Evolutionary conservation across 2,329 filamentous ascomycete species (phyloP), one percentile per base, ranked within the genome.

Genomic region (Lizonia empirigonia): DNA sequence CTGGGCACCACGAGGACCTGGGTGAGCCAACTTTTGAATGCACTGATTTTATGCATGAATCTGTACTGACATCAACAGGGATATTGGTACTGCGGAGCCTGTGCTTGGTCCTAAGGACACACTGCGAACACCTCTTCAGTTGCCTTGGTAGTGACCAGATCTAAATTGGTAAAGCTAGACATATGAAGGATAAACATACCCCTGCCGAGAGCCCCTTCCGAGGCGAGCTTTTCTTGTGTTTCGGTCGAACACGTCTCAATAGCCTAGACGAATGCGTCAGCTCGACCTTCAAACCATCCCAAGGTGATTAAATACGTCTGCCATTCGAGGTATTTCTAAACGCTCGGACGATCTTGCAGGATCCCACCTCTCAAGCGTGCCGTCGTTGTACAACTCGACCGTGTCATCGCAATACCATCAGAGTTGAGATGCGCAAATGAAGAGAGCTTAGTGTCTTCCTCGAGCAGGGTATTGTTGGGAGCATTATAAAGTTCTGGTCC

Each of bases 1-100:
- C 61, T 90, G 87, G 88, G 88, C 87, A 26, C 88, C 87, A 2
- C 77, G 86, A 58, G 88, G 87, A 59, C 80, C 87, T 50, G 68
- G 75, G 85, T 87, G 74, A 75, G 82, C 59, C 23, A n/a, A n/a
- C n/a, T n/a, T n/a, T n/a, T n/a, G n/a, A n/a, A n/a, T n/a, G n/a
- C n/a, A n/a, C n/a, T n/a, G n/a, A n/a, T n/a, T n/a, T n/a, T n/a
- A n/a, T n/a, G n/a, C n/a, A n/a, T n/a, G 7, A 16, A 44, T 36
- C 30, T 48, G 19, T 44, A 9, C 46, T 56, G 50, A 61, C 63
- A 59, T 52, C 44, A 53, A 15, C 75, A 85, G 83, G 52, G 86
- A 89, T 65, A 89, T 89, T 65, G 86, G 86, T 9, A 89, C 85
- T 50, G 86, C 85, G 12, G 84, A 87, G 58, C 74, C 73, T 10